These are phyloP conservation scores for Candida fluviatilis DNA, from an alignment of 805 yeast genomes.

Conservation along the genomic window DNA sequence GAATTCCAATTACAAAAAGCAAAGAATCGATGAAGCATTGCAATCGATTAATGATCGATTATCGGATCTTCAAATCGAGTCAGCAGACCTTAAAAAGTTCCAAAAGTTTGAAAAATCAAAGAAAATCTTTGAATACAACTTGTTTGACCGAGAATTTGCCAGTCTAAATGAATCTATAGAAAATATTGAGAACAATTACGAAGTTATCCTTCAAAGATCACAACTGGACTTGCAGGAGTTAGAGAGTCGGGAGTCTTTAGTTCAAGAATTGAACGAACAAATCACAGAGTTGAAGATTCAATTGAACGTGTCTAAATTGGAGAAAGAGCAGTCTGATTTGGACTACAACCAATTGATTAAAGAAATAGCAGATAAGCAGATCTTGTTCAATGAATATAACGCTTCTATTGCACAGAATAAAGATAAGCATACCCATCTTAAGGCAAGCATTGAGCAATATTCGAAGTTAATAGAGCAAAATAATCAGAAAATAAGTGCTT, in stretches of 20 bases:
- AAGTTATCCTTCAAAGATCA: conserved; percentile 47
- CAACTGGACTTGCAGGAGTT: conserved; percentile 51
- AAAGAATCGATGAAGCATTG: conserved; percentile 71
- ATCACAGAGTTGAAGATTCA: conserved; percentile 45
- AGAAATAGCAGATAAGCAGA: conserved; percentile 46
- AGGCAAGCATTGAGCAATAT: conserved; percentile 17
- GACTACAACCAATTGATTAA: conserved; percentile 48
- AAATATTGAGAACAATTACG: conserved; percentile 54
- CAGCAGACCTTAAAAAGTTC: conserved; percentile 64
- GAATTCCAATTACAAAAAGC: conserved; percentile 63
- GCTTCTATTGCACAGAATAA: conserved; percentile 26
- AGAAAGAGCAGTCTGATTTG: conserved; percentile 48
- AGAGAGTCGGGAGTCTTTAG: conserved; percentile 55
- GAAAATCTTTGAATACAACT: conserved; percentile 67
- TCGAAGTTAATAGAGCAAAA: conserved; percentile 28
- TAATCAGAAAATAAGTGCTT: conserved; percentile 29
- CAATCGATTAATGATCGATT: conserved; percentile 66
- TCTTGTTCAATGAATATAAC: conserved; percentile 42
- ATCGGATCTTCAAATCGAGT: conserved; percentile 76
- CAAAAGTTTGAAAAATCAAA: conserved; percentile 65
- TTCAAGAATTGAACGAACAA: conserved; percentile 41
- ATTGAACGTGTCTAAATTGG: conserved; percentile 51
- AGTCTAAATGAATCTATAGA: conserved; percentile 60
- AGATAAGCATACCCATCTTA: conserved; percentile 22
- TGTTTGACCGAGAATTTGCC: conserved; percentile 72